Conservation (phyloP, 495 filamentous ascomycete species). For the Mycothermus thermophilus region DNA sequence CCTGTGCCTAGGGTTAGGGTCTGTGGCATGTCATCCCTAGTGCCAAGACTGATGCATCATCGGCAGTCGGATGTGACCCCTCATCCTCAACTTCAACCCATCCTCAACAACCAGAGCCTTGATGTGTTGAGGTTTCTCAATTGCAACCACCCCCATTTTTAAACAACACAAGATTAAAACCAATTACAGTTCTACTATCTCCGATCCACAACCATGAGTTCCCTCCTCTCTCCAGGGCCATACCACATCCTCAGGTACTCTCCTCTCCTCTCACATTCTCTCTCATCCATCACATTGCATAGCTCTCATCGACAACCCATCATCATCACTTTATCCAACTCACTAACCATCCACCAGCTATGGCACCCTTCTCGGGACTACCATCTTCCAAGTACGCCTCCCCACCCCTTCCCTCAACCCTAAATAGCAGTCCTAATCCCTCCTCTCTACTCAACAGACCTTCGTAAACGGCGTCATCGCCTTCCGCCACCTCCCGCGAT, state of each 20-base stretch:
- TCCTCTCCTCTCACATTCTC: not conserved
- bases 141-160: no score
- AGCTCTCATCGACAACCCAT: not conserved
- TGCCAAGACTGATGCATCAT: no score
- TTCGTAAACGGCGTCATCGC: constrained; percentile 67
- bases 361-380: constrained; percentile 62
- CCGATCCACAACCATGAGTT: constrained; percentile 10
- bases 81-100: no score
- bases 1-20: no score
- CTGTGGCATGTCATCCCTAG: no score
- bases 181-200: no score
- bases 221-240: constrained; percentile 50
- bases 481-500: constrained; percentile 58
- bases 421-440: no score
- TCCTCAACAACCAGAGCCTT: no score
- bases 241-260: constrained; percentile 63
- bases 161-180: no score
- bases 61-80: no score
- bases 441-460: constrained; percentile 39
- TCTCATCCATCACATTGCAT: not conserved
- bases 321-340: not conserved
- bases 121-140: no score
- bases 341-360: constrained; percentile 38
- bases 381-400: constrained; percentile 57
- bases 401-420: not conserved